These are phyloP conservation scores for Termitomyces sp. DNA, from an alignment of 768 basidiomycete genomes.

Conservation along the genomic window DNA sequence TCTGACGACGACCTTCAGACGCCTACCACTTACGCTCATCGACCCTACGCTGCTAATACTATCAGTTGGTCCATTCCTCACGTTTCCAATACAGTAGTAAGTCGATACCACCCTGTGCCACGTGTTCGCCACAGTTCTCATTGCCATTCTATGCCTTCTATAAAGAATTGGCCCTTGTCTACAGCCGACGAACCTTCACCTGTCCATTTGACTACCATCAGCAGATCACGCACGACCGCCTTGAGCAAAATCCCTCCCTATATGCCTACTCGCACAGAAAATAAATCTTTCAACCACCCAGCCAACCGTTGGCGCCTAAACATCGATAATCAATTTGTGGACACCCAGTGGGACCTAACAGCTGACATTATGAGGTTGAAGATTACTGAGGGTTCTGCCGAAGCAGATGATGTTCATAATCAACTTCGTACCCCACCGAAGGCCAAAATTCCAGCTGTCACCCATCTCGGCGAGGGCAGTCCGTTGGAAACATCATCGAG, in stretches of 20 bases:
- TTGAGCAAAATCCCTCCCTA: conserved; percentile 32
- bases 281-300: conserved; percentile 32
- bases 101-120: conserved; percentile 18
- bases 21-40: conserved; percentile 27
- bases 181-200: conserved; percentile 31
- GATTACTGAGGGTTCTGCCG: conserved; percentile 48
- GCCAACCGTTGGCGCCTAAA: conserved; percentile 60
- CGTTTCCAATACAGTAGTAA: conserved; percentile 45
- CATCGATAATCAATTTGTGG: conserved; percentile 56
- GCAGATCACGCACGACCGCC: conserved; percentile 24
- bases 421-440: conserved; percentile 66
- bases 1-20: conserved; percentile 30
- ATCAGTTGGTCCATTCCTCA: conserved; percentile 46
- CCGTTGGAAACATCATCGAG: conserved; percentile 70
- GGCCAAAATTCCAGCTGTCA: conserved; percentile 49
- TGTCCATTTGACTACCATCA: conserved; percentile 25
- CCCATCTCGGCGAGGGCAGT: conserved; percentile 59
- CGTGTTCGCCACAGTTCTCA: conserved; percentile 27
- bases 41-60: conserved; percentile 27
- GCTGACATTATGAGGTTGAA: conserved; percentile 71
- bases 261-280: conserved; percentile 46
- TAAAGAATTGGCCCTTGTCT: conserved; percentile 43
- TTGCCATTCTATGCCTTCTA: conserved; percentile 11
- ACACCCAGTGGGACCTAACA: conserved; percentile 65
- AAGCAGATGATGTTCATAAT: conserved; percentile 44